Base-by-base conservation (phyloP, 2,329 filamentous ascomycete species). In the Aspergillus tubingensis region DNA sequence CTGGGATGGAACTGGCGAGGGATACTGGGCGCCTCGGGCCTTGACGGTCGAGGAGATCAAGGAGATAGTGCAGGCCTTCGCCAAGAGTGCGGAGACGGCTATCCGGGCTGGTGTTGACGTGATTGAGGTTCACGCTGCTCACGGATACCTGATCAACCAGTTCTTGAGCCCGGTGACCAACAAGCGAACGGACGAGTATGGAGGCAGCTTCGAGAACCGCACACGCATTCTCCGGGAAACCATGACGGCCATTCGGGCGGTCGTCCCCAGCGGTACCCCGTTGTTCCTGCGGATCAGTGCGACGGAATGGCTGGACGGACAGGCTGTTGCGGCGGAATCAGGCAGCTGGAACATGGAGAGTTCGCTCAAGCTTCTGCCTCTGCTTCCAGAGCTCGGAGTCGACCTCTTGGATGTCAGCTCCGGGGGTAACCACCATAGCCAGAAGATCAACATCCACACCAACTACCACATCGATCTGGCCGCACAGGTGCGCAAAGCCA, bases 121-220 rank as follows among this genome's bases (percentile, higher is more conserved):
- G 4, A 88, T 95, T 61, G 91, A 95, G 74, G 85, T 95, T 38
- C 91, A 94, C 77, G 85, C 82, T 61, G 91, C 90, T 0, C 91
- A 94, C 70, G 91, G 91, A 1, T 94, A 93, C 70, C 82, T 95
- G 0, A 76, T 93, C 1, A 85, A 88, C 68, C 74, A 81, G 6
- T 94, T 94, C 78, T 63, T 92, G 4, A 88, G 85, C 1, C 90
- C 90, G 0, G 83, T 84, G 1, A 83, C 83, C 21, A 95, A 95
- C 76, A 78, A 83, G 59, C 83, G 91, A 13, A 89, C 79, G 0
- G 84, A 86, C 66, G 68, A 75, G 48, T 86, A 82, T 68, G 77
- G 81, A 52, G 77, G 83, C 62, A 76, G 73, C 66, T 75, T 82
- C 59, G 77, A 81, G 76, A 93, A 93, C 76, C 84, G 91, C 30